Conservation (phyloP, 139 green algal genomes). For the Tetradesmus lagerheimii region DNA sequence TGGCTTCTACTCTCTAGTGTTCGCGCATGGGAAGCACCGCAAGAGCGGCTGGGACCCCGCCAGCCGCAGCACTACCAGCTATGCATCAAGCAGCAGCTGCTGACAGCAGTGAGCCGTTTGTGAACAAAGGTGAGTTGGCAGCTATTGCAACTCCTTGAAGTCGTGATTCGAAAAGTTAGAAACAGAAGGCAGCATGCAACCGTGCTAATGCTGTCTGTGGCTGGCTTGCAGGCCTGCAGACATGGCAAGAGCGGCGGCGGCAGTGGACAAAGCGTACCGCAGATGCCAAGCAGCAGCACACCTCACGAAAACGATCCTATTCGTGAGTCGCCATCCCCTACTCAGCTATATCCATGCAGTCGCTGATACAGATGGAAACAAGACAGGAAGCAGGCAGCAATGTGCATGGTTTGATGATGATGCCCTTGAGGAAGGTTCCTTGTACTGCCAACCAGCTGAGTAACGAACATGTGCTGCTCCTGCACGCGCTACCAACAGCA, state of each 20-base stretch:
- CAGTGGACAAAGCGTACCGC: slow-evolving; percentile 13
- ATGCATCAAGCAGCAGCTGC: background rate
- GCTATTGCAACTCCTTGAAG: background rate
- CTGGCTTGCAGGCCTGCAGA: slow-evolving; percentile 17
- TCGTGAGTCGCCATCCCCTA: background rate
- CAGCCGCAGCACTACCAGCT: background rate
- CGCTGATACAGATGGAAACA: too few species aligned
- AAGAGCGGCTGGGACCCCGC: background rate
- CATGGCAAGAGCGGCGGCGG: slow-evolving; percentile 37
- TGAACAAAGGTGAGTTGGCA: slow-evolving; percentile 23
- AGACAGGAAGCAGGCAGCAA: too few species aligned
- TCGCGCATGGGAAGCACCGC: background rate
- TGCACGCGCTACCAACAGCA: background rate
- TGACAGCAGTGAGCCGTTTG: background rate
- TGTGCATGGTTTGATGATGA: too few species aligned
- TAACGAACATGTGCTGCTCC: background rate
- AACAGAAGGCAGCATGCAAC: background rate
- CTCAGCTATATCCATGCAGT: background rate
- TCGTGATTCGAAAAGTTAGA: too few species aligned
- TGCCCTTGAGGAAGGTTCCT: too few species aligned
- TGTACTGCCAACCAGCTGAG: background rate
- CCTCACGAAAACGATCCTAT: slow-evolving; percentile 23
- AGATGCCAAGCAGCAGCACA: slow-evolving; percentile 13
- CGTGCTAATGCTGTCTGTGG: background rate
- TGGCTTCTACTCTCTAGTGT: too few species aligned